These are phyloP conservation scores for Coniochaeta sp. DNA, from an alignment of 2,329 filamentous ascomycete genomes.

Conservation along the genomic window DNA sequence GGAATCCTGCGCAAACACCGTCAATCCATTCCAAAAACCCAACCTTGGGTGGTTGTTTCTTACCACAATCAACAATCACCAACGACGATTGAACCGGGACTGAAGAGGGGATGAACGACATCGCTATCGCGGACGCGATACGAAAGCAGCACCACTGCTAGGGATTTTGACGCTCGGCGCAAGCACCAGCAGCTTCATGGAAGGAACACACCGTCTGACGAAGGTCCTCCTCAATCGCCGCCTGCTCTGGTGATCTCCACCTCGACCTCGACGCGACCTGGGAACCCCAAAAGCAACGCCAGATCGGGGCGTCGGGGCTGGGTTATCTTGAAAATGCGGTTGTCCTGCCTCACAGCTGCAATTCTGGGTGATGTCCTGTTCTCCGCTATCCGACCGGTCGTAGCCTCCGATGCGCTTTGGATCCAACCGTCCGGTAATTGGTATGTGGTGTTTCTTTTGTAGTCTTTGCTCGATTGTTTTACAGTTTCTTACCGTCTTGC, in stretches of 20 bases:
- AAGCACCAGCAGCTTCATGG: neutral
- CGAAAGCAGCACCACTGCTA: neutral
- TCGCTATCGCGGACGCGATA: constrained; percentile 1
- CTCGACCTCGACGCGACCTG: neutral
- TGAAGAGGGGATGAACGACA: neutral
- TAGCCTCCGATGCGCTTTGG: constrained; percentile 12
- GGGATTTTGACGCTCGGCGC: neutral
- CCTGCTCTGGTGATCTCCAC: neutral
- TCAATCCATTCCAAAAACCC: neutral
- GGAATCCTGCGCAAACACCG: neutral
- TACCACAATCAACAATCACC: neutral
- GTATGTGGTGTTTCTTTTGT: constrained; percentile 11
- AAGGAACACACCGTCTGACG: neutral
- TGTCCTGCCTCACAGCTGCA: constrained; percentile 14
- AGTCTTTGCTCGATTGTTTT: neutral
- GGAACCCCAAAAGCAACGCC: constrained; percentile 5
- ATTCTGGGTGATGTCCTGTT: constrained; percentile 17
- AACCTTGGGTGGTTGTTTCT: neutral
- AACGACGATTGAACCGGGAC: neutral
- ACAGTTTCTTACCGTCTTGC: constrained; percentile 7
- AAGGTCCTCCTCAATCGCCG: neutral
- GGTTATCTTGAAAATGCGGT: constrained; percentile 18
- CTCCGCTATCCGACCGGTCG: constrained; percentile 11
- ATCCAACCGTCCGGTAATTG: constrained; percentile 18
- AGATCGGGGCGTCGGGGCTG: constrained; percentile 11